Evolutionary conservation across 1,139 yeast species (phyloP), one percentile per base, ranked within the genome.

Genomic region (Candida smagusa): DNA sequence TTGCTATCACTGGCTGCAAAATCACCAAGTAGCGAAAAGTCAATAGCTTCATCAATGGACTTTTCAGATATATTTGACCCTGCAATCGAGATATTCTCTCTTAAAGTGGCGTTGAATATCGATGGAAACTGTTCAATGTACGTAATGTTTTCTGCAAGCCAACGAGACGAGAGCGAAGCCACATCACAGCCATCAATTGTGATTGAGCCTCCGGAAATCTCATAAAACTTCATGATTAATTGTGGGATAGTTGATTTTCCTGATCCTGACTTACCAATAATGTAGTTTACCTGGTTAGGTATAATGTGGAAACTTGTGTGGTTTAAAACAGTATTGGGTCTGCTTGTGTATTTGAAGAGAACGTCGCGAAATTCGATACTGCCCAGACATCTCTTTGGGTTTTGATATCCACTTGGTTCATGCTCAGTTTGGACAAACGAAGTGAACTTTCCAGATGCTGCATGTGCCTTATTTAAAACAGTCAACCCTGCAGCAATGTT

Each of bases 191-290:
- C 83, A 53, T 81, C 90, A 12, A 89, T 58, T 6, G 54, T 54
- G 2, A 90, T 74, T 1, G 50, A 42, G 0, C 92, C 90, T 0
- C 56, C 42, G 4, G 56, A 47, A 1, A 71, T 63, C 0, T 56
- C 45, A 47, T 89, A 88, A 29, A 86, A 69, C 23, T 75, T 75
- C 42, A 84, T 56, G 2, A 92, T 51, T 3, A 92, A 57, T 33
- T 74, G 75, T 0, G 84, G 77, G 8, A 92, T 46, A 0, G 97
- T 85, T 0, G 97, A 88, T 56, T 92, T 92, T 0, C 98, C 98
- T 0, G 92, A 81, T 0, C 98, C 98, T 0, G 97, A 88, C 43
- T 73, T 71, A 0, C 98, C 98, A 34, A 92, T 74, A 2, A 92
- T 58, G 50, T 77, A 90, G 3, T 81, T 79, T 12, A 77, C 54